A percentile compares a stretch with the other conserved stretches of the same genome.
These are phyloP conservation scores for Wallemia mellicola DNA, from an alignment of 1,284 basidiomycete genomes.

Conservation along the genomic window DNA sequence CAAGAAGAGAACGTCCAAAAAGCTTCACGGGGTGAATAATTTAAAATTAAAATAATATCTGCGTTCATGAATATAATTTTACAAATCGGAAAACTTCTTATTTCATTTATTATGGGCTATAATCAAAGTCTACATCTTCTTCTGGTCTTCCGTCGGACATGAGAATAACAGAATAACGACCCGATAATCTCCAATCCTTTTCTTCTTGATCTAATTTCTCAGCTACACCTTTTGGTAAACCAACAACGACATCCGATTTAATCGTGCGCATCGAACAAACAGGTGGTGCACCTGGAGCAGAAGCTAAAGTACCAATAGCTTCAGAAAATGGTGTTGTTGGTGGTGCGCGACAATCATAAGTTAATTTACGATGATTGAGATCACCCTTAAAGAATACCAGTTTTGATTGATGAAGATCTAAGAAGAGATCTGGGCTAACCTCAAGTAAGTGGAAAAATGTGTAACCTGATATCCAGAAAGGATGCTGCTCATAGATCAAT, in stretches of 20 bases:
- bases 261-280: conserved; percentile 58
- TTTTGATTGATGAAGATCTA: conserved; percentile 65
- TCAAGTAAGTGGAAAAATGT: conserved; percentile 24
- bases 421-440: conserved; percentile 42
- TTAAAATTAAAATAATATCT: not conserved
- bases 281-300: conserved; percentile 57
- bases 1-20: not conserved
- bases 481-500: conserved; percentile 88
- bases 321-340: conserved; percentile 4
- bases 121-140: not conserved
- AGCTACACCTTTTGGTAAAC: conserved; percentile 32
- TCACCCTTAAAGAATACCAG: conserved; percentile 44
- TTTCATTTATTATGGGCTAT: not conserved
- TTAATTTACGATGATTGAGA: conserved; percentile 5
- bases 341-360: conserved; percentile 2
- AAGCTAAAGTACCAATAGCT: conserved; percentile 30
- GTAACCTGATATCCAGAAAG: conserved; percentile 89
- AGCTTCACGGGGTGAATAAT: not conserved
- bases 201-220: conserved; percentile 58
- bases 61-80: too few species aligned
- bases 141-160: not conserved
- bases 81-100: too few species aligned
- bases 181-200: conserved; percentile 87
- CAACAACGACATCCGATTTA: conserved; percentile 45
- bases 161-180: conserved; percentile 40